Conservation (phyloP, 805 yeast genomes). For the Kodamaea neixiangensis region DNA sequence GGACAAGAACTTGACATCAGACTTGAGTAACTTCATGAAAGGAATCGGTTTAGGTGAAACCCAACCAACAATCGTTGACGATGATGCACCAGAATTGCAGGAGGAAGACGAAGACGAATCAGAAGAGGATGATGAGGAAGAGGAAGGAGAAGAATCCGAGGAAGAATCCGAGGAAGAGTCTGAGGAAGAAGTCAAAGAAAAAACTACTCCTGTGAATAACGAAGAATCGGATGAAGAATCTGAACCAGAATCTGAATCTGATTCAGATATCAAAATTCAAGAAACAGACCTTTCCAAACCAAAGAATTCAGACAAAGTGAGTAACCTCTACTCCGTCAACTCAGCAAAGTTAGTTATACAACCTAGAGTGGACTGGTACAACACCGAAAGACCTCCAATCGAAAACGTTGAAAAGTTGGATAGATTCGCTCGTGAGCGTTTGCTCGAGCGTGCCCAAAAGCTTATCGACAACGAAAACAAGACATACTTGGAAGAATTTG, state of each 20-base stretch:
- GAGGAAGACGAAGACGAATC: conserved; percentile 28
- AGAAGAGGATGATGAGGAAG: conserved; percentile 37
- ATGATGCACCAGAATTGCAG: conserved; percentile 16
- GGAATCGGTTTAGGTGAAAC: conserved; percentile 60
- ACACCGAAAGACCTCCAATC: conserved; percentile 28
- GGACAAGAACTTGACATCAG: conserved; percentile 50
- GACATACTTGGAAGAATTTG: conserved; percentile 68
- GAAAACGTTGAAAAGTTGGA: conserved; percentile 40
- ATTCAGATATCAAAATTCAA: conserved; percentile 12
- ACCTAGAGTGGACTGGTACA: conserved; percentile 76
- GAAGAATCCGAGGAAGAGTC: conserved; percentile 22
- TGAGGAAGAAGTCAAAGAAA: conserved; percentile 15
- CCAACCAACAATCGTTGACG: conserved; percentile 33
- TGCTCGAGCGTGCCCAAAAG: conserved; percentile 65
- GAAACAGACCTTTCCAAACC: conserved; percentile 12
- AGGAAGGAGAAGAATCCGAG: conserved; percentile 27
- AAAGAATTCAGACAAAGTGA: conserved; percentile 28
- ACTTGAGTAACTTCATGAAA: conserved; percentile 62
- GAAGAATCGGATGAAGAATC: background rate
- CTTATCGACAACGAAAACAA: conserved; percentile 71
- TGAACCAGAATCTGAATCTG: conserved; percentile 1
- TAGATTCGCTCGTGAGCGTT: conserved; percentile 57
- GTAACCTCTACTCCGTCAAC: conserved; percentile 49
- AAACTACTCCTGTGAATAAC: conserved; percentile 2
- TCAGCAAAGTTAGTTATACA: conserved; percentile 60